Evolutionary conservation across 495 filamentous ascomycete genomes (phyloP), one percentile per base, ranked within the genome.

Genomic region (Talaromyces thailandensis): DNA sequence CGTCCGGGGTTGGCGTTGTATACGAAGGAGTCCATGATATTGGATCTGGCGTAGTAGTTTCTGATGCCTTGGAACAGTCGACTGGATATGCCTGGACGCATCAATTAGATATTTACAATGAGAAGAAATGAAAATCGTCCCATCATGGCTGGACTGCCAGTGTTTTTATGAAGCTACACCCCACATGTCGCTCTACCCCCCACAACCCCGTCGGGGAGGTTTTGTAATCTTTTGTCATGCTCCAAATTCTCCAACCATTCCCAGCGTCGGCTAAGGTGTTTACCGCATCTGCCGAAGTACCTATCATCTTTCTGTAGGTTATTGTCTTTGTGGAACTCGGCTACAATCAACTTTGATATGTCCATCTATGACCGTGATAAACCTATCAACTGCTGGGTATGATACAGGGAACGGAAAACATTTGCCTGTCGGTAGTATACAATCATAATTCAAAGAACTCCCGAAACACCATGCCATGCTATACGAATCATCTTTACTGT

Each of bases 1-100:
- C 85, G 81, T 62, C 78, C 77, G 18, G 84, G 82, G 68, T 81
- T 83, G 28, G 80, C 65, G 58, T 78, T 84, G 74, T 87, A 88
- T 64, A 83, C 84, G 69, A 88, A 88, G 23, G 77, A 72, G 31
- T 87, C 78, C 85, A 87, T 61, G 45, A 40, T 32, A 24, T 16
- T 69, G 6, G 26, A n/a, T 60, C 57, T 28, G 21, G 24, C 16
- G 3, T 31, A n/a, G 18, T 18, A 21, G 4, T 48, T 21, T 18
- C 43, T 48, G 43, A 48, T 58, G 11, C 50, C 50, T 28, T 16
- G 29, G 14, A 18, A 14, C 11, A 31, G n/a, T 56, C 29, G 53
- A 56, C 18, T 16, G 53, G 9, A 4, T 40, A 40, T 12, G 37
- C 50, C 50, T 53, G 50, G 18, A 16, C 43, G 43, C 43, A 48